phyloP scores from a whole-genome alignment of 441 rosid species.

The Breynia disticha region DNA sequence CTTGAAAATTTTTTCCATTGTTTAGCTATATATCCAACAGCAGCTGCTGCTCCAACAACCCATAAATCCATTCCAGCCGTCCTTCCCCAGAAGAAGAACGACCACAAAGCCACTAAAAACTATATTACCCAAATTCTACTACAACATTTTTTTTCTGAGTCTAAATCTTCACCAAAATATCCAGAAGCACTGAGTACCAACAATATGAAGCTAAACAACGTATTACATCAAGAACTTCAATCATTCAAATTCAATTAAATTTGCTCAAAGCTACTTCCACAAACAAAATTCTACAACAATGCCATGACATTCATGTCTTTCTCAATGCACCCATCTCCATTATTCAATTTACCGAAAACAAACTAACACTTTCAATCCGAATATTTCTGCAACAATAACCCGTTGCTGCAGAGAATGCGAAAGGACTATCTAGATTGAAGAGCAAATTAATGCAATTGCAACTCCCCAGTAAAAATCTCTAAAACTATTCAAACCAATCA shows the following conservation, averaged over 20 bases:
- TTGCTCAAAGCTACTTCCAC: no score
- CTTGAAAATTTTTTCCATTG: conserved; percentile 34
- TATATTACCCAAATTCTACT: conserved; percentile 22
- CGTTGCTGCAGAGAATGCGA: conserved; percentile 2
- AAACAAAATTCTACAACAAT: no score
- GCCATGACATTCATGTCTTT: no score
- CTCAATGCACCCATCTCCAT: no score
- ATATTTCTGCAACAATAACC: conserved; percentile 8
- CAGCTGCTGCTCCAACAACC: conserved; percentile 67
- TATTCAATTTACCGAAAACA: no score
- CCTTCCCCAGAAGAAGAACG: conserved; percentile 4
- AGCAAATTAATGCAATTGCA: not conserved
- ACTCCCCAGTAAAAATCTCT: conserved; percentile 5
- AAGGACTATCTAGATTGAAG: not conserved
- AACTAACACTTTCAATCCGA: not conserved
- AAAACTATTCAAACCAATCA: conserved; percentile 3
- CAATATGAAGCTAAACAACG: conserved; percentile 6
- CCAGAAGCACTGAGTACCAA: no score
- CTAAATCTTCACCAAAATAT: conserved; percentile 12
- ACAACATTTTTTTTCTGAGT: conserved; percentile 8
- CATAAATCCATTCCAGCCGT: conserved; percentile 50
- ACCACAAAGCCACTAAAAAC: not conserved
- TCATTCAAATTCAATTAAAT: no score
- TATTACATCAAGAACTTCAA: not conserved
- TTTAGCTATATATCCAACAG: conserved; percentile 56